These are phyloP conservation scores for Hanseniaspora taiwanica DNA, from an alignment of 805 yeast species.

Conservation along the genomic window DNA sequence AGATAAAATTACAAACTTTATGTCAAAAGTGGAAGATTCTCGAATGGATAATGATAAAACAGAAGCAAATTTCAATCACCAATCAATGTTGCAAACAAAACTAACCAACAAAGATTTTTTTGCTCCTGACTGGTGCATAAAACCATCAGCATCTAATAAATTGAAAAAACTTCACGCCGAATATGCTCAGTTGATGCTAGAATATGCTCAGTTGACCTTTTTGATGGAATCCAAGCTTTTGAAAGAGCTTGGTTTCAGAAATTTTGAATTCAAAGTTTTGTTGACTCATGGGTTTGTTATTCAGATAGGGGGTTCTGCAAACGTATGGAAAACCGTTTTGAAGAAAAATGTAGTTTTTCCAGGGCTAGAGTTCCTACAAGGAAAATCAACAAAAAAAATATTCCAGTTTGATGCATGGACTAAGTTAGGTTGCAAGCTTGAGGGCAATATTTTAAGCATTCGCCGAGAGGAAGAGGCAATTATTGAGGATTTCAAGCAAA, in stretches of 20 bases:
- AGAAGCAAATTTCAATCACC: conserved; percentile 4
- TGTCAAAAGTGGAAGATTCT: conserved; percentile 11
- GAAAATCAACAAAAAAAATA: conserved; percentile 33
- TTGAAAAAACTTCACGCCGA: conserved; percentile 25
- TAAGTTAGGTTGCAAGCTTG: conserved; percentile 35
- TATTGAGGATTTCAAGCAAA: conserved; percentile 33
- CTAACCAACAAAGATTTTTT: conserved; percentile 5
- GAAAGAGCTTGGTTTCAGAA: conserved; percentile 16
- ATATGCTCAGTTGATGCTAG: conserved; percentile 16
- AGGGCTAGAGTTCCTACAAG: conserved; percentile 12
- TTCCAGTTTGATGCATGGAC: conserved; percentile 39
- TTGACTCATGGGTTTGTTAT: conserved; percentile 35
- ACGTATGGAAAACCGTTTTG: conserved; percentile 11
- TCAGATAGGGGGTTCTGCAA: conserved; percentile 31
- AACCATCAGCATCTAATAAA: conserved; percentile 20
- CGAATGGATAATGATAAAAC: no score
- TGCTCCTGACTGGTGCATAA: conserved; percentile 24
- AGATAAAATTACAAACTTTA: conserved; percentile 20
- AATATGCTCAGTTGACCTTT: conserved; percentile 18
- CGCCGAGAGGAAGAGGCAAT: conserved; percentile 41
- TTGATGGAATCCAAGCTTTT: conserved; percentile 21
- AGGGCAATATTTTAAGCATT: conserved; percentile 34
- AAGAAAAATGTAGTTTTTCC: not conserved
- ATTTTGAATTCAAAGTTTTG: conserved; percentile 27
- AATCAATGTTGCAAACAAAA: conserved; percentile 1